Evolutionary conservation across 768 basidiomycete genomes (phyloP).

Genomic region (Hygrophoropsis aurantiaca): DNA sequence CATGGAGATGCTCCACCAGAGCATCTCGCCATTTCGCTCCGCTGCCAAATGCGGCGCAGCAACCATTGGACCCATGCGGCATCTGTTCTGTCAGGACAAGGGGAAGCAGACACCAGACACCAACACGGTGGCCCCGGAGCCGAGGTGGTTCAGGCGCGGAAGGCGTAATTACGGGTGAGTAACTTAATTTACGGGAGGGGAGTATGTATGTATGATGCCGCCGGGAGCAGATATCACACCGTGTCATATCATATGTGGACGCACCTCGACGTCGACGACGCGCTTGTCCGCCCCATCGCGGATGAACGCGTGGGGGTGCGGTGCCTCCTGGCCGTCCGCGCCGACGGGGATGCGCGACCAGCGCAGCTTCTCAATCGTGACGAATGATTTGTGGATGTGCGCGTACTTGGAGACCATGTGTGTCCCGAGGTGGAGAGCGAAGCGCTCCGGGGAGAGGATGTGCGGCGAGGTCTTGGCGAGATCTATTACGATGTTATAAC

Average conservation of each 20-base stretch:
- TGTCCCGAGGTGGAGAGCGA: slow-evolving; percentile 83
- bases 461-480: slow-evolving; percentile 89
- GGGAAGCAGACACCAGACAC: neutral
- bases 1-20: slow-evolving; percentile 6
- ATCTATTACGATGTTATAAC: slow-evolving; percentile 44
- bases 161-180: neutral
- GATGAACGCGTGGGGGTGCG: slow-evolving; percentile 79
- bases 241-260: too few species aligned
- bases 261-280: slow-evolving; percentile 57
- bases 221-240: too few species aligned
- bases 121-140: slow-evolving; percentile 12
- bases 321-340: slow-evolving; percentile 35
- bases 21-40: neutral
- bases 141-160: slow-evolving; percentile 16
- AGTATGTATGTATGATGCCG: too few species aligned
- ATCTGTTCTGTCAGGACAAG: too few species aligned
- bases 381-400: slow-evolving; percentile 68
- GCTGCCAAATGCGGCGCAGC: neutral
- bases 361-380: slow-evolving; percentile 75
- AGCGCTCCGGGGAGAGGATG: slow-evolving; percentile 78
- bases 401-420: slow-evolving; percentile 80
- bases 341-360: slow-evolving; percentile 77
- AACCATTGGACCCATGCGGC: too few species aligned
- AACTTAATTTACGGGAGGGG: neutral
- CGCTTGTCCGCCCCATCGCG: slow-evolving; percentile 92